Evolutionary conservation across 2,329 filamentous ascomycete species (phyloP).

Genomic region (Neofusicoccum sp.): DNA sequence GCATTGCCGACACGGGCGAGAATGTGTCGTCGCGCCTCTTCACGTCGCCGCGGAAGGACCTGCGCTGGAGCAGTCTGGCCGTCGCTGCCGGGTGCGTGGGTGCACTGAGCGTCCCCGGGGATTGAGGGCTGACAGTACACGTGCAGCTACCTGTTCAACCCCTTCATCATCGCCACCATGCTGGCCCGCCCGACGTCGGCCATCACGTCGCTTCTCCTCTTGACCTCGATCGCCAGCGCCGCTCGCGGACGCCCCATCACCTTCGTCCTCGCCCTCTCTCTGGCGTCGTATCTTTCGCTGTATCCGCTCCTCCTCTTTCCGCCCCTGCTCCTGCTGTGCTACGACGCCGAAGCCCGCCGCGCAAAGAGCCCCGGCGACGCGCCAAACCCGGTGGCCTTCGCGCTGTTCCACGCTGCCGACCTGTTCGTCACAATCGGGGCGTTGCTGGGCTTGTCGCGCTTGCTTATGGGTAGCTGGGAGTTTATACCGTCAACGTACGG

Average conservation of each 20-base stretch:
- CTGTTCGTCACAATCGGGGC: slow-evolving; percentile 59
- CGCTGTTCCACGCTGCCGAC: slow-evolving; percentile 55
- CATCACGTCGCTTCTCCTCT: slow-evolving; percentile 85
- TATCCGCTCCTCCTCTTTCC: slow-evolving; percentile 87
- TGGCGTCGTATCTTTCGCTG: slow-evolving; percentile 89
- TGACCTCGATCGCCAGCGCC: slow-evolving; percentile 81
- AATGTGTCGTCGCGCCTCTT: slow-evolving; percentile 74
- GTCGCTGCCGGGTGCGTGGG: slow-evolving; percentile 72
- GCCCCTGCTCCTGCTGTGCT: slow-evolving; percentile 78
- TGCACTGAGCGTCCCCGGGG: background rate
- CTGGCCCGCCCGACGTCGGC: slow-evolving; percentile 85
- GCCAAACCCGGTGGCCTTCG: slow-evolving; percentile 51
- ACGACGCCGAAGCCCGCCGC: slow-evolving; percentile 59
- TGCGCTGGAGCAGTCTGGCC: slow-evolving; percentile 72
- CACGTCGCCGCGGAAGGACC: slow-evolving; percentile 74
- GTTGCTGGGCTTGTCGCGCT: slow-evolving; percentile 71
- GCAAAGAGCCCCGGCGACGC: slow-evolving; percentile 28
- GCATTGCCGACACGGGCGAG: slow-evolving; percentile 81
- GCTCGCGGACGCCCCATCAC: slow-evolving; percentile 70
- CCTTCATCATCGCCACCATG: slow-evolving; percentile 89
- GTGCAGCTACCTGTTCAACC: slow-evolving; percentile 84
- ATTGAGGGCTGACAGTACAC: background rate
- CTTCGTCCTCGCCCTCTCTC: slow-evolving; percentile 80
- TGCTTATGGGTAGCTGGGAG: slow-evolving; percentile 80
- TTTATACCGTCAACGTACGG: slow-evolving; percentile 90